These are phyloP conservation scores for Sicyos edulis DNA, from an alignment of 306 rosid genomes.

Conservation along the genomic window DNA sequence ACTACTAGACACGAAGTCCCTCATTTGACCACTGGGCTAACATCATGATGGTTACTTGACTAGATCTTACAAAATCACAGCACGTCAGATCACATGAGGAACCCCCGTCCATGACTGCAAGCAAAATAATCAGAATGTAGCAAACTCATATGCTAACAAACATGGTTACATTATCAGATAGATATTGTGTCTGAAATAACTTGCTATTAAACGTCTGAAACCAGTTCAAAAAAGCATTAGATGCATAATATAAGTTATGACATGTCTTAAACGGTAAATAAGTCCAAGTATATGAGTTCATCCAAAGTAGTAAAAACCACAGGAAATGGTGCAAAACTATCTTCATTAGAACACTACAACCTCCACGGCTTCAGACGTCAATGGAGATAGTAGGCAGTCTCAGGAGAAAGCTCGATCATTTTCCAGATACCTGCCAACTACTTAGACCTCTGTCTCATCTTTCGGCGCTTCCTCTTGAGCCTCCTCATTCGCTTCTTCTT, in stretches of 20 bases:
- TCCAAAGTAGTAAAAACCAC: conserved; percentile 1
- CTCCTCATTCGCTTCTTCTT: conserved; percentile 99
- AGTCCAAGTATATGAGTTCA: neutral
- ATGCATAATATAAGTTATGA: neutral
- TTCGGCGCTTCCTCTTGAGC: conserved; percentile 92
- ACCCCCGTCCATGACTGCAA: neutral
- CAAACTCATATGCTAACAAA: neutral
- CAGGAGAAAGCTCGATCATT: conserved; percentile 11
- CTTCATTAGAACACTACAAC: conserved; percentile 3
- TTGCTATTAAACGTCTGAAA: neutral
- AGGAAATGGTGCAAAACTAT: conserved; percentile 13
- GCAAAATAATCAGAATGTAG: neutral
- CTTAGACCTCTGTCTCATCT: conserved; percentile 95
- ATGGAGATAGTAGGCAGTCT: neutral
- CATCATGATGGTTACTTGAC: too few relatives aligned
- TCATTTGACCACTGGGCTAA: too few relatives aligned
- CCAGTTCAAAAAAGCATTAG: neutral
- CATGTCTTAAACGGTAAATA: neutral
- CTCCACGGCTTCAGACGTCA: conserved; percentile 6
- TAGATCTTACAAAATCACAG: neutral
- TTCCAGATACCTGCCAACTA: conserved; percentile 26
- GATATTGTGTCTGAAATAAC: neutral
- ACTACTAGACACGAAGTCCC: too few relatives aligned
- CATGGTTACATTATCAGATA: neutral
- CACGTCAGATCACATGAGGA: neutral